A percentile compares a stretch with the other conserved stretches of the same genome.
Evolutionary conservation across 768 basidiomycete genomes (phyloP).

Genomic region (Hygrophoropsis aurantiaca): DNA sequence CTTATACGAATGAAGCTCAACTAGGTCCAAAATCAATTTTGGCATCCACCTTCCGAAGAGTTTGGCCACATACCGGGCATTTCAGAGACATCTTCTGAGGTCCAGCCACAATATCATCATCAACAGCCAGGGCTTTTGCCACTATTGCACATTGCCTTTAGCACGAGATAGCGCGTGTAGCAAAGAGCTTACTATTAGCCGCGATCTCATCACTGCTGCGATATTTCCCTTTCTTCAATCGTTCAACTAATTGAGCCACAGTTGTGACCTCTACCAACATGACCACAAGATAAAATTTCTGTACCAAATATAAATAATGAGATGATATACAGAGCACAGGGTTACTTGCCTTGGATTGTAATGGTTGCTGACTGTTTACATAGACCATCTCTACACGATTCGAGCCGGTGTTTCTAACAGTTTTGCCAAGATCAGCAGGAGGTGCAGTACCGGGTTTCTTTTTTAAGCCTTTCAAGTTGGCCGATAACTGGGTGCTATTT

Average conservation of each 20-base stretch:
- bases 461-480: constrained; percentile 88
- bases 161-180: background rate
- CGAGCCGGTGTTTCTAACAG: constrained; percentile 37
- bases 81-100: constrained; percentile 89
- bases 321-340: background rate
- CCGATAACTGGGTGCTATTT: constrained; percentile 65
- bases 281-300: constrained; percentile 88
- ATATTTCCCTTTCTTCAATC: constrained; percentile 67
- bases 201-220: constrained; percentile 63
- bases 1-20: constrained; percentile 84
- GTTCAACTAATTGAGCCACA: constrained; percentile 68
- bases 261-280: constrained; percentile 80
- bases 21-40: constrained; percentile 31
- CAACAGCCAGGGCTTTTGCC: constrained; percentile 56
- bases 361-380: constrained; percentile 83
- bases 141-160: constrained; percentile 40
- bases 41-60: constrained; percentile 4
- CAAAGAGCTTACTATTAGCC: constrained; percentile 55
- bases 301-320: constrained; percentile 5
- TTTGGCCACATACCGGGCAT: constrained; percentile 72
- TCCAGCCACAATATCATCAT: constrained; percentile 92
- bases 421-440: constrained; percentile 67
- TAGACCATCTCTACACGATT: constrained; percentile 88
- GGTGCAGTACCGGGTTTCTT: constrained; percentile 94
- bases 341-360: constrained; percentile 61